Percentiles rank a stretch among this genome's conserved stretches.
phyloP scores from a whole-genome alignment of 106 monocot genomes.

The Narthecium ossifragum region DNA sequence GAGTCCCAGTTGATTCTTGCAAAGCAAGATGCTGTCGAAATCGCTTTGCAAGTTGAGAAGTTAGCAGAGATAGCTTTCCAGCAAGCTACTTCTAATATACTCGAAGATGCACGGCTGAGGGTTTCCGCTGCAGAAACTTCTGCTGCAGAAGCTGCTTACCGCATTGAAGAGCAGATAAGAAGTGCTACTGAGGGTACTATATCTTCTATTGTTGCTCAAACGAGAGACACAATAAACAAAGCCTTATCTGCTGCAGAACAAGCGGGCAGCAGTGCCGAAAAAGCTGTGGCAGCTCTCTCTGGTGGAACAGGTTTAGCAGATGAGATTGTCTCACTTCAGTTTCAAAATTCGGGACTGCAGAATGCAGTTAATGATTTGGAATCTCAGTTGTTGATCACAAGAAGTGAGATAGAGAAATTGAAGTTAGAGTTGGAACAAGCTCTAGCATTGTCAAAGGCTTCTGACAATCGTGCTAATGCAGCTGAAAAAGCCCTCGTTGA shows the following conservation, averaged over 20 bases:
- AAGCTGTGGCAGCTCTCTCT: conserved; percentile 13
- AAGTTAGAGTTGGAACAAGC: conserved; percentile 20
- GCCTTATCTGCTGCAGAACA: conserved; percentile 27
- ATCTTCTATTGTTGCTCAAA: conserved; percentile 21
- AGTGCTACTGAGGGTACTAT: conserved; percentile 21
- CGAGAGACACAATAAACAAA: conserved; percentile 17
- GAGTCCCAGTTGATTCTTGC: conserved; percentile 29
- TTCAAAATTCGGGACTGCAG: conserved; percentile 18
- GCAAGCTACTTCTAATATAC: conserved; percentile 28
- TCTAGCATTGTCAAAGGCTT: conserved; percentile 18
- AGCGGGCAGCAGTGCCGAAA: conserved; percentile 11
- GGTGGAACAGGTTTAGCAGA: conserved; percentile 14
- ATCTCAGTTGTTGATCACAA: conserved; percentile 13
- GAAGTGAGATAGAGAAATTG: conserved; percentile 22
- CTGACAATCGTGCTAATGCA: conserved; percentile 15
- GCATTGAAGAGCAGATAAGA: conserved; percentile 25
- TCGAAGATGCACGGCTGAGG: conserved; percentile 24
- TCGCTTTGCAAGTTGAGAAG: conserved; percentile 34
- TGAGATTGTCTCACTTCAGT: conserved; percentile 17
- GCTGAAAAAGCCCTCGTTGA: conserved; percentile 17
- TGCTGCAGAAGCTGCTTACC: conserved; percentile 21
- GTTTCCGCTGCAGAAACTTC: conserved; percentile 32
- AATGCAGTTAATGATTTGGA: conserved; percentile 16
- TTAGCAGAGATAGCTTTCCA: conserved; percentile 27
- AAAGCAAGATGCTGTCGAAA: conserved; percentile 34